phyloP scores from a whole-genome alignment of 306 rosid genomes.

The Prunus mume region DNA sequence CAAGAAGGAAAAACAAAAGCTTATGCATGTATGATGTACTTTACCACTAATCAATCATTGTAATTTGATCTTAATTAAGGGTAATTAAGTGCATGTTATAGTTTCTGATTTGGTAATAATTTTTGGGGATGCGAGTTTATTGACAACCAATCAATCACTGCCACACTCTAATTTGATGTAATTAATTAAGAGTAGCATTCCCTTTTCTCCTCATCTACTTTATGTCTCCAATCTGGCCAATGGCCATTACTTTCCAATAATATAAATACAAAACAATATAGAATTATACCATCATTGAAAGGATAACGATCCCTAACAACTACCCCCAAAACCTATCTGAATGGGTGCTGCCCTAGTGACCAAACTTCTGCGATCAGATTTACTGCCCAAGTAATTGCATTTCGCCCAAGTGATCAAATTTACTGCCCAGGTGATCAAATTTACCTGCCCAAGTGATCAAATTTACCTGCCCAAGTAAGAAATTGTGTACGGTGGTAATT shows the following conservation, averaged over 20 bases:
- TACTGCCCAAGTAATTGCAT: not conserved
- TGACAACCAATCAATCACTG: not conserved
- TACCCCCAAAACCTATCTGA: not conserved
- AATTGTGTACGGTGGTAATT: not conserved
- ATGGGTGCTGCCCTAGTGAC: not conserved
- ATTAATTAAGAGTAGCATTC: not conserved
- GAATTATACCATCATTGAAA: not conserved
- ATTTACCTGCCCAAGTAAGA: not conserved
- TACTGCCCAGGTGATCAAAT: not conserved
- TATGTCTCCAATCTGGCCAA: not conserved
- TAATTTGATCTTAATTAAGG: not conserved
- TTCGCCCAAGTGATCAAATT: not conserved
- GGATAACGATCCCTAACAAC: not conserved
- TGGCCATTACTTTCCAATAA: not conserved
- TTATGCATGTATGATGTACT: not conserved
- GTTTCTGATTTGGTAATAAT: not conserved
- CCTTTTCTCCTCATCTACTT: not conserved
- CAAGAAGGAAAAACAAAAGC: too few relatives aligned
- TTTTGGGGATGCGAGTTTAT: not conserved
- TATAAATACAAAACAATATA: not conserved
- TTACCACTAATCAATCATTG: not conserved
- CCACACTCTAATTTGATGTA: not conserved
- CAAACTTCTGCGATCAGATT: not conserved
- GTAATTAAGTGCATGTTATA: not conserved
- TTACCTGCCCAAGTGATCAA: not conserved